Conservation (phyloP, 108 stramenopile species). For the Cyclostephanos invisitatus region DNA sequence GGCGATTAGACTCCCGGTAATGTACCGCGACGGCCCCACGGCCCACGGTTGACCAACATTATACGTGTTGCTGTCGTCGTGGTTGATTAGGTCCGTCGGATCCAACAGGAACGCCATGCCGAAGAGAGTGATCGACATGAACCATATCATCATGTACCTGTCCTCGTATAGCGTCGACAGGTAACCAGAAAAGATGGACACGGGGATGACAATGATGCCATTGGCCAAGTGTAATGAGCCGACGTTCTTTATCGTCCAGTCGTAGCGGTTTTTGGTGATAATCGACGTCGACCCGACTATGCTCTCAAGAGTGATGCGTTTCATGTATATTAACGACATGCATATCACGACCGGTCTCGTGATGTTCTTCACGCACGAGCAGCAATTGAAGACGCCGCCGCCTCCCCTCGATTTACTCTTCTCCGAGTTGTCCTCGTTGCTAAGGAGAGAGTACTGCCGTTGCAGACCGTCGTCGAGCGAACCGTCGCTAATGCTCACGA, state of each 20-base stretch:
- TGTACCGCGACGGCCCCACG: slow-evolving; percentile 34
- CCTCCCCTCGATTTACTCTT: background rate
- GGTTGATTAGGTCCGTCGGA: slow-evolving; percentile 22
- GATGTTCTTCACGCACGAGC: slow-evolving; percentile 35
- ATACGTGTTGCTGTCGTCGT: slow-evolving; percentile 36
- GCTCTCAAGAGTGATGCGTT: slow-evolving; percentile 46
- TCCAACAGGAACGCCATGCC: slow-evolving; percentile 44
- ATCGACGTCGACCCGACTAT: slow-evolving; percentile 46
- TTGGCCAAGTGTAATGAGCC: slow-evolving; percentile 43
- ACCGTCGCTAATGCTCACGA: background rate
- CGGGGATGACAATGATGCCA: slow-evolving; percentile 47
- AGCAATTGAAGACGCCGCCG: background rate
- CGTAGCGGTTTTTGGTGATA: slow-evolving; percentile 50
- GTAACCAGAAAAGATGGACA: slow-evolving; percentile 35
- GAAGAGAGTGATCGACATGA: slow-evolving; percentile 33
- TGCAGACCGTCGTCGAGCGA: slow-evolving; percentile 3
- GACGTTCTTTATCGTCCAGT: slow-evolving; percentile 45
- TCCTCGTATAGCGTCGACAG: slow-evolving; percentile 41
- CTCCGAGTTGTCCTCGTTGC: background rate
- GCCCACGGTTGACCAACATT: slow-evolving; percentile 31
- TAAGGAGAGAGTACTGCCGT: slow-evolving; percentile 18
- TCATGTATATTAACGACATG: slow-evolving; percentile 51
- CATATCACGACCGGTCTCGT: slow-evolving; percentile 45
- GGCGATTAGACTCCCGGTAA: slow-evolving; percentile 40
- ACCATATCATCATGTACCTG: slow-evolving; percentile 38